Base-by-base conservation (phyloP, 2,329 filamentous ascomycete species). In the Claviceps purpurea region DNA sequence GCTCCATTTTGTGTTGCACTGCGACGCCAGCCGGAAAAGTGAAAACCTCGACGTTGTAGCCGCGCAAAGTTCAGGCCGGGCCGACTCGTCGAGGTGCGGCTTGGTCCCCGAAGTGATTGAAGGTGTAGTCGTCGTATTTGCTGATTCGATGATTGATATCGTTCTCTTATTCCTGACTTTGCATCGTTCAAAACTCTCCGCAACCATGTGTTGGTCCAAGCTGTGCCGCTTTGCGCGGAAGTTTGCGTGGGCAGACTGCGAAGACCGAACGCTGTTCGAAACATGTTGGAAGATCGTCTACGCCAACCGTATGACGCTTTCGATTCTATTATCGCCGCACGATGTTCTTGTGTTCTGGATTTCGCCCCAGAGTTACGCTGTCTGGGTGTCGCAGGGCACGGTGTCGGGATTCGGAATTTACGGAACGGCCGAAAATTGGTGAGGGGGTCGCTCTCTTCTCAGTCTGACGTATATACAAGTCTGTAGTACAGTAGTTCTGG, bases 21-120 rank as follows among this genome's bases (percentile, higher is more conserved):
- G 47, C 60, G 57, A 52, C 63, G 59, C 59, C 65, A 67, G 4
- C 65, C 56, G 2, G 67, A 65, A 53, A 66, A 68, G 30, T 61
- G 60, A 53, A 70, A 70, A 10, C 64, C 64, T 49, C 67, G 66
- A 24, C 56, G 58, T 45, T 62, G 50, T 6, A 53, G 52, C 30
- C 58, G 59, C 42, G 58, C 59, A 16, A 64, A 56, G 30, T 56
- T 55, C 45, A 52, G 46, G 26, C 58, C 57, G 41, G 57, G 56
- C 46, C 55, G 57, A 44, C 50, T 50, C 30, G 30, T 20, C 16
- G 41, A 24, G 14, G n/a, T 22, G 4, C 45, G 24, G 3, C 14
- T 47, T 18, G n/a, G 14, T 34, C n/a, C 40, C 42, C 45, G 41
- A 18, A 47, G 39, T 14, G 20, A 8, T 10, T n/a, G 16, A 6